Evolutionary conservation across 1,284 basidiomycete species (phyloP).

Genomic region (Irpex sp.): DNA sequence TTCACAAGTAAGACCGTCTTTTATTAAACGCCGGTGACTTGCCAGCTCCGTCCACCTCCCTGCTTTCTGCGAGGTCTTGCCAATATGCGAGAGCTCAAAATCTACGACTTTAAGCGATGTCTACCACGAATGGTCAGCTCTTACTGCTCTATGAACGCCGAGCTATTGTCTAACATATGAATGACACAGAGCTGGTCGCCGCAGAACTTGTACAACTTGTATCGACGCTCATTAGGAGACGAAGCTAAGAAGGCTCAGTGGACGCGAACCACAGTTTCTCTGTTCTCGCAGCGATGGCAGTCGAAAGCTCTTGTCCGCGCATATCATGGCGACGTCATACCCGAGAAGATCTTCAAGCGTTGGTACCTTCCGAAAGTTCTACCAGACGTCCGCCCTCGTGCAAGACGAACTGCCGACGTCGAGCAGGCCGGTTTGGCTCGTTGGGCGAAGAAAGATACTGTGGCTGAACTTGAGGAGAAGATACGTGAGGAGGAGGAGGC

Average conservation of each 20-base stretch:
- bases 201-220: constrained; percentile 69
- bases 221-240: constrained; percentile 47
- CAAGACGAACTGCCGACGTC: constrained; percentile 31
- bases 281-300: constrained; percentile 93
- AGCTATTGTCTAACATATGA: constrained; percentile 4
- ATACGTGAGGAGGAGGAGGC: constrained; percentile 50
- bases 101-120: constrained; percentile 34
- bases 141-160: not conserved
- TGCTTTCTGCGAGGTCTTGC: not conserved
- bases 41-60: constrained; percentile 3
- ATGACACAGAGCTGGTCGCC: constrained; percentile 73
- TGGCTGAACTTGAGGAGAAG: constrained; percentile 42
- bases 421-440: constrained; percentile 41
- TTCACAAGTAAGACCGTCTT: not conserved
- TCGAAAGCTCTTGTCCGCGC: constrained; percentile 89
- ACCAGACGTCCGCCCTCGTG: constrained; percentile 77
- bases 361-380: constrained; percentile 91
- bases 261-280: constrained; percentile 33
- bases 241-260: not conserved
- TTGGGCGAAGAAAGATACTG: constrained; percentile 50
- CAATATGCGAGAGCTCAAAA: constrained; percentile 36
- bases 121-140: constrained; percentile 44
- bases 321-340: constrained; percentile 96
- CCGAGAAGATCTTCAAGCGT: constrained; percentile 90
- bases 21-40: constrained; percentile 6